phyloP scores from a whole-genome alignment of 2,329 filamentous ascomycete genomes.

The Coleophoma crateriformis region DNA sequence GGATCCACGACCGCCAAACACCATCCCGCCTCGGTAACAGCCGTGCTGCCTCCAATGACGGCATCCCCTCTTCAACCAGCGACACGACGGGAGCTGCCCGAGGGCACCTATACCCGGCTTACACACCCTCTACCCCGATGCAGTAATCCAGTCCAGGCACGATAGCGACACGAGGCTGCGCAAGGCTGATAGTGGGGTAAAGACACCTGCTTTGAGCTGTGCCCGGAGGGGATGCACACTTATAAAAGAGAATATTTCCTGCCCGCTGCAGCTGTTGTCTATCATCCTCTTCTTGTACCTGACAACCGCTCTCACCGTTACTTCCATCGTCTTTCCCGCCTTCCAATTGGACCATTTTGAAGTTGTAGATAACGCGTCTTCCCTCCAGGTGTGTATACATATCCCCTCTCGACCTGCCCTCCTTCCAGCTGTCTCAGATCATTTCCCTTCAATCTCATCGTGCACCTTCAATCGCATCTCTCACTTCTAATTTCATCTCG shows the following conservation, averaged over 20 bases:
- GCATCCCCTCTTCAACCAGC: too few relatives aligned
- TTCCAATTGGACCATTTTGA: neutral
- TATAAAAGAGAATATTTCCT: constrained; percentile 2
- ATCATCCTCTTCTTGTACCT: neutral
- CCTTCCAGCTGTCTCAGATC: too few relatives aligned
- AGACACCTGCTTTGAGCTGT: neutral
- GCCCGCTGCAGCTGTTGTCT: neutral
- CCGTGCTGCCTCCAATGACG: too few relatives aligned
- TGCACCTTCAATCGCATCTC: neutral
- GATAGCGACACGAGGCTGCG: neutral
- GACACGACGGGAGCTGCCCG: too few relatives aligned
- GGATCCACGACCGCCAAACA: too few relatives aligned
- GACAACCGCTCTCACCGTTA: neutral
- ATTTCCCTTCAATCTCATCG: too few relatives aligned
- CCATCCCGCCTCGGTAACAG: too few relatives aligned
- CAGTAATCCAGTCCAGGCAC: neutral
- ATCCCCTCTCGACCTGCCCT: too few relatives aligned
- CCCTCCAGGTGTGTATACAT: too few relatives aligned
- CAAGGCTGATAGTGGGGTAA: neutral
- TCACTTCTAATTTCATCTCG: neutral
- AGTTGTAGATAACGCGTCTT: too few relatives aligned
- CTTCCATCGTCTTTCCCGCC: neutral
- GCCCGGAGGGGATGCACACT: neutral
- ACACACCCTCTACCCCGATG: too few relatives aligned
- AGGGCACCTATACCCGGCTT: too few relatives aligned